Base-by-base conservation (phyloP, 148 eudicot genomes). In the Rhododendron griersonianum region DNA sequence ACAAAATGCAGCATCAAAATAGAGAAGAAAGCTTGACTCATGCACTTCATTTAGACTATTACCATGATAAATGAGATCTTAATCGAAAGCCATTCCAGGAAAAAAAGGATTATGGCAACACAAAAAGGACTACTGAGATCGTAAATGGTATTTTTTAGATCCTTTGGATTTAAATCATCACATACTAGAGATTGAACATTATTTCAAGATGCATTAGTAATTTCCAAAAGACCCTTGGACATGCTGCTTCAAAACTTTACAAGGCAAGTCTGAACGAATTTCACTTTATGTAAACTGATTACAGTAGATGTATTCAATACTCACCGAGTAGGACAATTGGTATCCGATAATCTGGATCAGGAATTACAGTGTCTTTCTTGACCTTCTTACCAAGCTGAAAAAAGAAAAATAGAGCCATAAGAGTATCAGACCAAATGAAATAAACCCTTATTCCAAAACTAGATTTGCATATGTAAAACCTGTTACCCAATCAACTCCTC, bases 301-400 rank as follows among this genome's bases (percentile, higher is more conserved):
- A 25, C 25, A 33, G 28, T 5, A 67, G 13, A 83, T 45, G 50
- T 48, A 80, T 37, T 30, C 33, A 85, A 28, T 45, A 89, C 94
- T 47, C 82, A 97, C 99, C 96, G 23, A 95, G 94, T 67, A 95
- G 91, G 45, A 94, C 96, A 47, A 94, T 83, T 15, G 98, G 98
- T 77, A 97, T 95, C 53, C 98, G 90, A 85, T 94, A 97, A 89
- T 97, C 98, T 23, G 99, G 98, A 80, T 94, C 98, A 0, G 98
- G 98, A 86, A 97, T 86, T 15, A 93, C 88, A 67, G 98, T 93
- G 86, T 94, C 96, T 86, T 91, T 91, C 93, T 91, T 90, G 25
- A 89, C 91, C 86, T 95, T 91, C 90, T 91, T 91, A 67, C 96
- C 95, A 77, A 95, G 86, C 96, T 94, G 91, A 88, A 84, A 90